Evolutionary conservation across 2,329 filamentous ascomycete genomes (phyloP), one percentile per base, ranked within the genome.

Genomic region (Aspergillus texensis): DNA sequence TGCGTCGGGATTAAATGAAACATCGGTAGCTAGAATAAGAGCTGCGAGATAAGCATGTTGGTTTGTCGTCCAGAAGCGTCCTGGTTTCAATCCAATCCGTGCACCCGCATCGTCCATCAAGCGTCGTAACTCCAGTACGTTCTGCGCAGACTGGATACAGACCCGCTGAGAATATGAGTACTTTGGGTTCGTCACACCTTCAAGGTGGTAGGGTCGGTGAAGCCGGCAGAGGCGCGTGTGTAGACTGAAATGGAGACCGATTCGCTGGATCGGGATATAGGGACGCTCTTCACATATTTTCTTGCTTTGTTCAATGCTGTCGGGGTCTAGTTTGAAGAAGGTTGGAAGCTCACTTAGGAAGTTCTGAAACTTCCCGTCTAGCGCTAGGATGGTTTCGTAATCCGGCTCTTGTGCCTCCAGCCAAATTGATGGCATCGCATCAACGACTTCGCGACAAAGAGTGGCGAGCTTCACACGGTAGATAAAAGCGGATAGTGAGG

Each of bases 1-100:
- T 9, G 68, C 65, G 2, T 57, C 36, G 1, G 65, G 66, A 12
- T 68, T 65, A 36, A 73, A 66, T 1, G 70, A 71, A 4, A 71
- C 68, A 32, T 72, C 68, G 45, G 68, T 70, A 6, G 68, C 69
- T 5, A 73, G 52, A 19, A 68, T 68, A 9, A 73, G 39, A 8
- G 70, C 71, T 2, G 70, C 71, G 16, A 66, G 64, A 41, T 70
- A 69, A 9, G 70, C 60, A 61, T 73, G 71, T 10, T 71, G 67
- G 62, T 68, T 64, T 32, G 68, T 62, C 4, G 62, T 61, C 66
- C 68, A 70, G 50, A 70, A 67, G 10, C 67, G 66, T 11, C 60
- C 61, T 8, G 68, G 64, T 28, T 61, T 67, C 6, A 71, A 46
- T 12, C 60, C 65, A 14, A 66, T 26, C n/a, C 64, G 62, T 11